Evolutionary conservation across 108 stramenopile species (phyloP).

Genomic region (Skeletonema menzelii): DNA sequence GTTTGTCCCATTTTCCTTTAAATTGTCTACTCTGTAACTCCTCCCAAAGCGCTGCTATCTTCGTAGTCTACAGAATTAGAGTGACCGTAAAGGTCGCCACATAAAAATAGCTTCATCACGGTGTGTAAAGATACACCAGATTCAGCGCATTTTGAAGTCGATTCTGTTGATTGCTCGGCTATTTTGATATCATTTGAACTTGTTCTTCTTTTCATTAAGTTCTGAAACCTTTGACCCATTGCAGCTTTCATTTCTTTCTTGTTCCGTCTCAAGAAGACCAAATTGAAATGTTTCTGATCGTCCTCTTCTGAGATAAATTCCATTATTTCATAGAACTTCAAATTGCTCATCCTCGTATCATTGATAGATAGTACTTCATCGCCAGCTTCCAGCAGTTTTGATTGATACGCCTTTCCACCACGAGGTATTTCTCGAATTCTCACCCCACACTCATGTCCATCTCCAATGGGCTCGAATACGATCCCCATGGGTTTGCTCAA

Average conservation of each 20-base stretch:
- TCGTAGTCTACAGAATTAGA: background rate
- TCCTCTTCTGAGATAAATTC: background rate
- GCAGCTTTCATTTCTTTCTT: slow-evolving; percentile 20
- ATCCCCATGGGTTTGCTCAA: background rate
- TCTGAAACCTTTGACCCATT: background rate
- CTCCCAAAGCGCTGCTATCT: background rate
- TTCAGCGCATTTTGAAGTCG: background rate
- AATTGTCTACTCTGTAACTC: background rate
- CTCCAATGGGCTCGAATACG: background rate
- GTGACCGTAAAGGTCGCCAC: background rate
- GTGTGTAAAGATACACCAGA: background rate
- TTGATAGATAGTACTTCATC: background rate
- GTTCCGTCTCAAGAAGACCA: background rate
- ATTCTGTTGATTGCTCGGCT: background rate
- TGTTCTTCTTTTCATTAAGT: background rate
- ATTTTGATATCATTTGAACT: background rate
- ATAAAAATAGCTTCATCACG: background rate
- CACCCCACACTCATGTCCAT: background rate
- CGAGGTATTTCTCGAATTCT: background rate
- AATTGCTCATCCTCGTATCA: background rate
- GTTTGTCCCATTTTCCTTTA: background rate
- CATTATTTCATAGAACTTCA: background rate
- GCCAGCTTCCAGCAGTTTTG: background rate
- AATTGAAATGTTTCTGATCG: background rate
- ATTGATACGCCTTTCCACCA: background rate